Evolutionary conservation across 805 yeast species (phyloP).

Genomic region (Groenewaldozyma salmanticensis): DNA sequence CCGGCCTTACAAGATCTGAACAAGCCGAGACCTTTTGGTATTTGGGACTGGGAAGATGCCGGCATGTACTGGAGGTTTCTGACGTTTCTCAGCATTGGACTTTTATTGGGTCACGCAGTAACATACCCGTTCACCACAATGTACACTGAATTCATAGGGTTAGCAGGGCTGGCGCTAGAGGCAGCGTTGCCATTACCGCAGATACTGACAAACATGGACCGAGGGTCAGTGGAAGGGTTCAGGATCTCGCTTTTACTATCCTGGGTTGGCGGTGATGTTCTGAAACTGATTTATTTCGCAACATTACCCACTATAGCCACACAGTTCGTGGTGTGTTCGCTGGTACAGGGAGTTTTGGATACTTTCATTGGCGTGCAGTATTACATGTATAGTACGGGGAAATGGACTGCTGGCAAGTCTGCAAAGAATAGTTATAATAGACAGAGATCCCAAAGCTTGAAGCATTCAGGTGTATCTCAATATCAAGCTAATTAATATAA

Average conservation of each 20-base stretch:
- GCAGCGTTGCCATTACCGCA: slow-evolving; percentile 35
- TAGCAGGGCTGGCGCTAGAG: slow-evolving; percentile 51
- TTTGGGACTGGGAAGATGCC: slow-evolving; percentile 82
- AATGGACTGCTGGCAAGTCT: slow-evolving; percentile 12
- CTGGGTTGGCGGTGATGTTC: slow-evolving; percentile 84
- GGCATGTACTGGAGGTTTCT: slow-evolving; percentile 55
- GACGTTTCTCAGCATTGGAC: slow-evolving; percentile 29
- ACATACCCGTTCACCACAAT: slow-evolving; percentile 15
- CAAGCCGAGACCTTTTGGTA: slow-evolving; percentile 35
- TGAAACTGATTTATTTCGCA: slow-evolving; percentile 35
- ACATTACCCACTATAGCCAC: slow-evolving; percentile 13
- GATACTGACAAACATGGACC: slow-evolving; percentile 69
- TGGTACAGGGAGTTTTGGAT: slow-evolving; percentile 18
- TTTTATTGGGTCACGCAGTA: slow-evolving; percentile 21
- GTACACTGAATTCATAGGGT: slow-evolving; percentile 47
- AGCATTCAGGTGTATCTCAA: slow-evolving; percentile 7
- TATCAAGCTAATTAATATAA: no score
- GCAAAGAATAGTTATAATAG: slow-evolving; percentile 10
- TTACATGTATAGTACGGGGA: slow-evolving; percentile 16
- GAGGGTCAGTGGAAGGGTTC: slow-evolving; percentile 69
- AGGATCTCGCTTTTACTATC: slow-evolving; percentile 63
- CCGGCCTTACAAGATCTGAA: not conserved
- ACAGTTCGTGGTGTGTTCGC: slow-evolving; percentile 21
- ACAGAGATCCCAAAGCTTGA: slow-evolving; percentile 17
- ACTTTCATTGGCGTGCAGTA: slow-evolving; percentile 20